A percentile compares a stretch with the other conserved stretches of the same genome.
Conservation (phyloP, 2,329 filamentous ascomycete species). For the Epichloe brachyelytri region DNA sequence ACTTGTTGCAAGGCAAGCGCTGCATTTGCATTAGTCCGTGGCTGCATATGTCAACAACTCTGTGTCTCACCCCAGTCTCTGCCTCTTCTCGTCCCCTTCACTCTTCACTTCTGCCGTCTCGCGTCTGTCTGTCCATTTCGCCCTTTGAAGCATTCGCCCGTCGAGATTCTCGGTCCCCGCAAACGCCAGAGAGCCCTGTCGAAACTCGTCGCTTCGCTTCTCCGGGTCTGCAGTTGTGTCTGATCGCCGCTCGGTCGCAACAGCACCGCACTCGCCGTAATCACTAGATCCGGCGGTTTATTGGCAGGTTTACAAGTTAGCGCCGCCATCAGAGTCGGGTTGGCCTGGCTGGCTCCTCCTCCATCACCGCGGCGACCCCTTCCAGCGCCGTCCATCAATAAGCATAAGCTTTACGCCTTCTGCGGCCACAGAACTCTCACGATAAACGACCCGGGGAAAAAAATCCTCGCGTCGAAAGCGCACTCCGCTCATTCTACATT, state of each 20-base stretch:
- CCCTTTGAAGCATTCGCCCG: background rate
- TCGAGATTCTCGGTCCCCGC: background rate
- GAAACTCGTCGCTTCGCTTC: background rate
- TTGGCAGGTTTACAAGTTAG: too few relatives aligned
- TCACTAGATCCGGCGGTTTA: background rate
- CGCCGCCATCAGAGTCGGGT: background rate
- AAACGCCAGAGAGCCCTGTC: background rate
- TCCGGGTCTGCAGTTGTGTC: too few relatives aligned
- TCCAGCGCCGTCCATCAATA: background rate
- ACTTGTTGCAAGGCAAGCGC: background rate
- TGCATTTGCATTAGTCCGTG: background rate
- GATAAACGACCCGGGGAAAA: background rate
- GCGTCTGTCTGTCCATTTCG: background rate
- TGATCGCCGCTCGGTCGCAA: background rate
- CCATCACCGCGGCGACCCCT: slow-evolving; percentile 5
- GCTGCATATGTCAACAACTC: background rate
- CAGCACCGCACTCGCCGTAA: background rate
- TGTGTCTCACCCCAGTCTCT: background rate
- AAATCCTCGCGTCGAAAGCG: too few relatives aligned
- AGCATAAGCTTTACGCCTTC: background rate
- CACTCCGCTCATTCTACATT: too few relatives aligned
- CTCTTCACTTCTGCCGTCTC: background rate
- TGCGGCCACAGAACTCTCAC: background rate
- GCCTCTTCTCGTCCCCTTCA: background rate
- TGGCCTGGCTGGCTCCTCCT: background rate